phyloP scores from a whole-genome alignment of 148 eudicot species.

The Diospyros kaki region DNA sequence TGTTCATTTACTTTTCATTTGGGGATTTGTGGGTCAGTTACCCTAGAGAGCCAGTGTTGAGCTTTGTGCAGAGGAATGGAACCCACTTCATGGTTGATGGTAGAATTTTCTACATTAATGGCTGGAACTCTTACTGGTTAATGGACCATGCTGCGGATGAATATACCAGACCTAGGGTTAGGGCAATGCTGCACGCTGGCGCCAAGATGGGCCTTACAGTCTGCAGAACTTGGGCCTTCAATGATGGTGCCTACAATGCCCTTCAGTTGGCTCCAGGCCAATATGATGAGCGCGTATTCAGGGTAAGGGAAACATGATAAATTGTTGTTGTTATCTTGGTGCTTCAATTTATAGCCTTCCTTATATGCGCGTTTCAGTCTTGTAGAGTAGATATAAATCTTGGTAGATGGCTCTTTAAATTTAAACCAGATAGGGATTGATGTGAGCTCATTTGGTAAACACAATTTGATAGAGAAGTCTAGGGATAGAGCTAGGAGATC shows the following conservation, averaged over 20 bases:
- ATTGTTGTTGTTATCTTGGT: neutral
- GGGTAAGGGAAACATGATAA: conserved; percentile 32
- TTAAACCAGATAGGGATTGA: neutral
- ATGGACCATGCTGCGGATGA: conserved; percentile 88
- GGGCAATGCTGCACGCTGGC: conserved; percentile 60
- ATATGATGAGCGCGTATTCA: conserved; percentile 70
- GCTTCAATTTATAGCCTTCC: neutral
- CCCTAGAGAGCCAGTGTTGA: conserved; percentile 27
- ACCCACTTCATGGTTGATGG: conserved; percentile 80
- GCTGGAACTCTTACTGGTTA: conserved; percentile 99
- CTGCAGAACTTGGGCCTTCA: conserved; percentile 94
- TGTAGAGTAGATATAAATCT: neutral
- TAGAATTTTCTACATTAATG: conserved; percentile 75
- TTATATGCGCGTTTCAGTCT: neutral
- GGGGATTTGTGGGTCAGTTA: conserved; percentile 52
- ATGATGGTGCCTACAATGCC: conserved; percentile 89
- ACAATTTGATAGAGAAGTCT: too few relatives aligned
- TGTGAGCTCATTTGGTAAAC: too few relatives aligned
- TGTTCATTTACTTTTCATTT: conserved; percentile 64
- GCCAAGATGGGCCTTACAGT: conserved; percentile 95
- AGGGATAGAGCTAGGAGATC: too few relatives aligned
- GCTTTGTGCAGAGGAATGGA: conserved; percentile 81
- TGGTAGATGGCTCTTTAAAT: neutral
- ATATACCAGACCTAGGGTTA: conserved; percentile 46
- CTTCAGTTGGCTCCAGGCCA: conserved; percentile 84